These are phyloP conservation scores for Diaporthe citrichinensis DNA, from an alignment of 2,329 filamentous ascomycete species.

Conservation along the genomic window DNA sequence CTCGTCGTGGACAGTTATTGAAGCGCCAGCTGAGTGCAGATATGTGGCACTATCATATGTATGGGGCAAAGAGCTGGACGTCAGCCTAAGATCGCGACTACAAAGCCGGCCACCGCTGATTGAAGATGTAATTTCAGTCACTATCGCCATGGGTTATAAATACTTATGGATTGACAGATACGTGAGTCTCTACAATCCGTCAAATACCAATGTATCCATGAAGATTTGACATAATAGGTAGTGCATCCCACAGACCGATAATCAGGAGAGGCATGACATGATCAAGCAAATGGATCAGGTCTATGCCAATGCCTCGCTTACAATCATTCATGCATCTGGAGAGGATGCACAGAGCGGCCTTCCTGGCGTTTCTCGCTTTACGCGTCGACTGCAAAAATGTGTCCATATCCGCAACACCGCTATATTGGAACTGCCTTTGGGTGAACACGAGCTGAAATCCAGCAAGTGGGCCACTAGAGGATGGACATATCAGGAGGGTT, in stretches of 20 bases:
- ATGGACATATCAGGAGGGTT: background rate
- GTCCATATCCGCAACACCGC: background rate
- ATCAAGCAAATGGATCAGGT: background rate
- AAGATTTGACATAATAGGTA: background rate
- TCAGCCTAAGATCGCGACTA: background rate
- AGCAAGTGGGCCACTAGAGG: background rate
- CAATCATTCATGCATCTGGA: background rate
- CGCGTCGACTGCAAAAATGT: background rate
- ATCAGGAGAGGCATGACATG: background rate
- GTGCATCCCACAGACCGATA: background rate
- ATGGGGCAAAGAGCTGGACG: background rate
- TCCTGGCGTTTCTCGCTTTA: background rate
- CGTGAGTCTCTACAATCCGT: background rate
- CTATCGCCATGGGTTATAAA: background rate
- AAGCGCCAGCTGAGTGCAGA: background rate
- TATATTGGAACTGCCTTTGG: background rate
- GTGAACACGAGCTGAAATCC: accelerated
- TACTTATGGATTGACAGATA: background rate
- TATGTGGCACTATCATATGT: background rate
- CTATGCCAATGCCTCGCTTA: background rate
- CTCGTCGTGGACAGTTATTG: background rate
- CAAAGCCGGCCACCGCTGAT: background rate
- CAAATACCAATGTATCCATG: accelerated
- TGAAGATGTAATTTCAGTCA: background rate
- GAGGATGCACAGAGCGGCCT: background rate